These are phyloP conservation scores for Fagopyrum tataricum DNA, from an alignment of 148 eudicot species.

Conservation along the genomic window DNA sequence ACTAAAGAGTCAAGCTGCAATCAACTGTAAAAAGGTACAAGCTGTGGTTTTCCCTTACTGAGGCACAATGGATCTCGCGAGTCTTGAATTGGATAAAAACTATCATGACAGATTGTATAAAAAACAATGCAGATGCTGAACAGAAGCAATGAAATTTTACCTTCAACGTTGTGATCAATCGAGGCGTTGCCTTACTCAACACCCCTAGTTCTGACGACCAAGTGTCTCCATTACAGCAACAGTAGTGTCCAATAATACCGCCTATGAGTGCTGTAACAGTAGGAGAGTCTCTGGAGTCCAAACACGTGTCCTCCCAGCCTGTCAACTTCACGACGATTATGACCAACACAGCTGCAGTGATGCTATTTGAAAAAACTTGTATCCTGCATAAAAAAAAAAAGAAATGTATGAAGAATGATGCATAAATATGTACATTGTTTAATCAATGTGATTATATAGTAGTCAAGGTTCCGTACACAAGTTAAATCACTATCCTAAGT, in stretches of 20 bases:
- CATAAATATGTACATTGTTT: neutral
- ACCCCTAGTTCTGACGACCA: slow-evolving; percentile 98
- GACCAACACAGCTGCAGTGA: slow-evolving; percentile 51
- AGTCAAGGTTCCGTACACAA: neutral
- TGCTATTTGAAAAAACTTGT: slow-evolving; percentile 77
- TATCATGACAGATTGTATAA: neutral
- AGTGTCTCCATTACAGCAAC: slow-evolving; percentile 88
- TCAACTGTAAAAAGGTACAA: neutral
- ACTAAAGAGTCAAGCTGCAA: neutral
- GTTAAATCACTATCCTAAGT: neutral
- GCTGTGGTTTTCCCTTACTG: neutral
- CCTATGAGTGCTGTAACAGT: slow-evolving; percentile 65
- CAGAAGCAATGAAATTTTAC: slow-evolving; percentile 23
- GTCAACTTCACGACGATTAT: slow-evolving; percentile 20
- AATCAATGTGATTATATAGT: neutral
- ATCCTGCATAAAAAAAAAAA: slow-evolving; percentile 39
- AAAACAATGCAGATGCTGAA: neutral
- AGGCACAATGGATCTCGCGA: neutral
- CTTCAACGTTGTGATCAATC: slow-evolving; percentile 79
- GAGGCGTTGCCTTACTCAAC: slow-evolving; percentile 77
- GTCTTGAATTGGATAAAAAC: neutral
- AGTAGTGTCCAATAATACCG: slow-evolving; percentile 85
- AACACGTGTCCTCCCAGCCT: slow-evolving; percentile 19
- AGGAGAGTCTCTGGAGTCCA: slow-evolving; percentile 66
- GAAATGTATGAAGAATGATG: slow-evolving; percentile 11